These are phyloP conservation scores for Lycium barbarum DNA, from an alignment of 257 asterid genomes.

Conservation along the genomic window DNA sequence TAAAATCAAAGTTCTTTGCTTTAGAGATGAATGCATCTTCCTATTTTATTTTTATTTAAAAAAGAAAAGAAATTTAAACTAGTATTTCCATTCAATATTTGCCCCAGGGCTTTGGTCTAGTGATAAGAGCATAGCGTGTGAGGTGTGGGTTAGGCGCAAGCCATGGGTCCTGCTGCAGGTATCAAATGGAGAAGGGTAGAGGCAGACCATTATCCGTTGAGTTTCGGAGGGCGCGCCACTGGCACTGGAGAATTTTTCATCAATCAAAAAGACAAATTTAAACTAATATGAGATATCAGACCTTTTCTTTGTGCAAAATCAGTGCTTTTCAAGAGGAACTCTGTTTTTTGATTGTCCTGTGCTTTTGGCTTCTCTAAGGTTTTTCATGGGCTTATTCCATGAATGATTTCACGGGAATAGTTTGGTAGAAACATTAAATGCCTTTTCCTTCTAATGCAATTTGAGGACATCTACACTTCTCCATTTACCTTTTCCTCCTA, in stretches of 20 bases:
- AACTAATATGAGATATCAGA: background rate
- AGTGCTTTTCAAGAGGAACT: background rate
- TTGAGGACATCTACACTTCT: conserved; percentile 9
- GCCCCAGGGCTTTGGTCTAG: background rate
- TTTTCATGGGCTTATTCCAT: background rate
- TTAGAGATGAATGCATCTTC: conserved; percentile 18
- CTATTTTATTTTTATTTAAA: background rate
- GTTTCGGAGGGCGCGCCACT: background rate
- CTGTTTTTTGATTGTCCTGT: background rate
- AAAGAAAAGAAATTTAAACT: background rate
- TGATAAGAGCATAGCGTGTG: background rate
- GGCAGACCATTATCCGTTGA: background rate
- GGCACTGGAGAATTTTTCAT: background rate
- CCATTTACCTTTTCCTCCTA: background rate
- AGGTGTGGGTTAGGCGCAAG: background rate
- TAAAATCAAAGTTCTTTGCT: background rate
- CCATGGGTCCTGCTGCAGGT: background rate
- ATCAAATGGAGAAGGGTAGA: background rate
- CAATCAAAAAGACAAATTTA: background rate
- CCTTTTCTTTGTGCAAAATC: background rate
- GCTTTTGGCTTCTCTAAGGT: background rate
- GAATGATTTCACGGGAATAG: background rate
- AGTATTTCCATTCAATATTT: conserved; percentile 3
- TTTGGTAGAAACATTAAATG: background rate
- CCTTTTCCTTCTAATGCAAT: conserved; percentile 23